Conservation (phyloP, 352 stramenopile species). For the Globisporangium megalacanthum region DNA sequence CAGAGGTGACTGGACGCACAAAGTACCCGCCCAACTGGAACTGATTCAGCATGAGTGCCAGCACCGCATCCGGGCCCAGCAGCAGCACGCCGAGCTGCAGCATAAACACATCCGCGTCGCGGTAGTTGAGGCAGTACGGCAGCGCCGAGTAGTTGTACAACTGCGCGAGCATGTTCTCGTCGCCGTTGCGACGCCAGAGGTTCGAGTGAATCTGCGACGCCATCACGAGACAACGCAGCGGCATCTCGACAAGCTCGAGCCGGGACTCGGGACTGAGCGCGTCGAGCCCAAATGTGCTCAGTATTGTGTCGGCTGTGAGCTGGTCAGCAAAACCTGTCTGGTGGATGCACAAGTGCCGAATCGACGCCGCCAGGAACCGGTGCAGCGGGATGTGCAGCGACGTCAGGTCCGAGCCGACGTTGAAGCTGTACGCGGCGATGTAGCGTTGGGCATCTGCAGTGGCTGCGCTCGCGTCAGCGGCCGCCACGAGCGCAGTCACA, state of each 20-base stretch:
- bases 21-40: conserved; percentile 78
- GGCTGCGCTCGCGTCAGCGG: conserved; percentile 9
- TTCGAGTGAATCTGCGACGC: conserved; percentile 85
- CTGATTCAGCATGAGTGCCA: conserved; percentile 70
- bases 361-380: conserved; percentile 65
- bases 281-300: conserved; percentile 57
- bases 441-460: conserved; percentile 9
- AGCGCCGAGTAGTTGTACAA: conserved; percentile 88
- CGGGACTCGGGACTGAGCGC: conserved; percentile 32
- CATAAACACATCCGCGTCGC: conserved; percentile 76
- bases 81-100: conserved; percentile 68
- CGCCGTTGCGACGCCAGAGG: conserved; percentile 80
- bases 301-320: conserved; percentile 40
- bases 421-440: conserved; percentile 55
- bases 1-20: conserved; percentile 9
- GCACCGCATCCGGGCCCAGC: conserved; percentile 50
- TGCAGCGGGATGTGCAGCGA: conserved; percentile 83
- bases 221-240: conserved; percentile 80
- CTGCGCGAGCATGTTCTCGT: conserved; percentile 88
- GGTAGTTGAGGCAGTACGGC: conserved; percentile 84
- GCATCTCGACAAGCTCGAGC: conserved; percentile 71
- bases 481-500: conserved; percentile 25
- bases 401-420: conserved; percentile 47
- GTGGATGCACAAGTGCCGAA: conserved; percentile 65
- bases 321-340: conserved; percentile 39